These are phyloP conservation scores for Aechmea fasciata DNA, from an alignment of 176 grass and related monocot species.

Conservation along the genomic window DNA sequence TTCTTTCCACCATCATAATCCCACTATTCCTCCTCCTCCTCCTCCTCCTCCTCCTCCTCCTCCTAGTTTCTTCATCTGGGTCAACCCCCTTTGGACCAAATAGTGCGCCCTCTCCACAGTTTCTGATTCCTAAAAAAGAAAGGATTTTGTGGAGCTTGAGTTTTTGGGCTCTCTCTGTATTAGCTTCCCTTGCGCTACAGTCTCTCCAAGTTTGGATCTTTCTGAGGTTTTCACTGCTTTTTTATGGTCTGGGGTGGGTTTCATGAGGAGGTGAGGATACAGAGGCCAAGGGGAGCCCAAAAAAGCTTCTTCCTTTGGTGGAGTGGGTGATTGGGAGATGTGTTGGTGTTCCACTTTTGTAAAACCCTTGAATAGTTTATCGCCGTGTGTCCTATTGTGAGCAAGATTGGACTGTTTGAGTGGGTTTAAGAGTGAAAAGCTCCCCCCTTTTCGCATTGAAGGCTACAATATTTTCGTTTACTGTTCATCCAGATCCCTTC, in stretches of 20 bases:
- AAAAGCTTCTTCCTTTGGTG: neutral
- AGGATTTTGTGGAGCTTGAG: neutral
- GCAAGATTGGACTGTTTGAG: neutral
- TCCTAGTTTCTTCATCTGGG: neutral
- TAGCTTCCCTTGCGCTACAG: neutral
- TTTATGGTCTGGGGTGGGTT: neutral
- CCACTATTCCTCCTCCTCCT: neutral
- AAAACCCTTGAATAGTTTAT: neutral
- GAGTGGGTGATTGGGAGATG: neutral
- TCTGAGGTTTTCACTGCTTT: neutral
- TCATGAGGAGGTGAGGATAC: neutral
- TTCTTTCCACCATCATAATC: constrained; percentile 4
- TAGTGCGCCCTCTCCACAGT: neutral
- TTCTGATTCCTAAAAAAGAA: neutral
- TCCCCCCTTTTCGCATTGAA: constrained; percentile 4
- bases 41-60: neutral
- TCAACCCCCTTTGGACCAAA: constrained; percentile 3
- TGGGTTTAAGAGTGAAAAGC: neutral
- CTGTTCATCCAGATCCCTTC: neutral
- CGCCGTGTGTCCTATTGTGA: neutral
- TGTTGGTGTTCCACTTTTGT: neutral
- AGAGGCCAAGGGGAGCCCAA: neutral
- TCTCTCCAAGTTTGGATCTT: neutral
- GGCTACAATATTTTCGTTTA: neutral
- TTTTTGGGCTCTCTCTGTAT: neutral